Conservation (phyloP, 1,284 basidiomycete genomes). For the Tilletia setariae region DNA sequence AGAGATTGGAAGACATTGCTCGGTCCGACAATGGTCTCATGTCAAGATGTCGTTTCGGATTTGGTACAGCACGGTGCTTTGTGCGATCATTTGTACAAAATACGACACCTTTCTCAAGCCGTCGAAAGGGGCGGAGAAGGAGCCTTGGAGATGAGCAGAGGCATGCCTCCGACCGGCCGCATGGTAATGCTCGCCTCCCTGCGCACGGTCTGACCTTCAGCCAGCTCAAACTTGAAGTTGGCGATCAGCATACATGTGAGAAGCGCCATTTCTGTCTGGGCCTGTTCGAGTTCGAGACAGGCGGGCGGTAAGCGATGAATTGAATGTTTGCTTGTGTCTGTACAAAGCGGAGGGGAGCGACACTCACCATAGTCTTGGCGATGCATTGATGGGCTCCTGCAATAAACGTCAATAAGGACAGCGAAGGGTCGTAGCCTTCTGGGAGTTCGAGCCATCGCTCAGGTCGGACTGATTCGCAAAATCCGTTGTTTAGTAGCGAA, state of each 20-base stretch:
- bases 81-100: no score
- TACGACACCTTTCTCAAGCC: no score
- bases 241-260: conserved; percentile 32
- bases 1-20: no score
- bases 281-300: conserved; percentile 8
- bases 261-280: conserved; percentile 40
- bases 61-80: no score
- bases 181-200: conserved; percentile 40
- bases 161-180: conserved; percentile 37
- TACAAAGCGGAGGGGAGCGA: no score
- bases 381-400: conserved; percentile 44
- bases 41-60: no score
- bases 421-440: conserved; percentile 37
- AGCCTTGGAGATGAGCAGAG: conserved; percentile 26
- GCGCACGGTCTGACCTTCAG: conserved; percentile 27
- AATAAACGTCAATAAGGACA: conserved; percentile 41
- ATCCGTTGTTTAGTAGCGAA: no score
- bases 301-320: background rate
- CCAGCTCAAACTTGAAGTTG: conserved; percentile 36
- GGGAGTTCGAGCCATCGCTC: conserved; percentile 40
- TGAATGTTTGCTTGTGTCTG: no score
- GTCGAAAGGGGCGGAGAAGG: background rate
- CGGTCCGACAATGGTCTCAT: no score
- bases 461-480: conserved; percentile 24
- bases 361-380: conserved; percentile 33